Evolutionary conservation across 148 eudicot species (phyloP), one percentile per base, ranked within the genome.

Genomic region (Euryodendron excelsum): DNA sequence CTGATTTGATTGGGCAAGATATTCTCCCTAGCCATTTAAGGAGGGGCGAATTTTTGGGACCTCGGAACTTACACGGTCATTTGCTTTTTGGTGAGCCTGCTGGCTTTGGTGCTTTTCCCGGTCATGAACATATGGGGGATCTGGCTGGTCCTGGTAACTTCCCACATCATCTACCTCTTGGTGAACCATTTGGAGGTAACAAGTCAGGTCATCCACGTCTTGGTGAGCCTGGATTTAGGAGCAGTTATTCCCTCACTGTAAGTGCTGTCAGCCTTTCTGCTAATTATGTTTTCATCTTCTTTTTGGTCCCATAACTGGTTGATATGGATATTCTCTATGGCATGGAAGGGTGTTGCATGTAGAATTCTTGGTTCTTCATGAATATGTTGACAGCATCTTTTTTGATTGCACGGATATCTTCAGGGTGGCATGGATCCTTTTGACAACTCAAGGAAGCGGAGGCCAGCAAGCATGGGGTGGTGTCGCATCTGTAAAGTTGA

Each of bases 401-500:
- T 69, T 75, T 78, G 18, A 41, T 76, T 83, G 41, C 60, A 36
- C 81, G 65, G 39, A 45, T 61, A 74, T 72, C 68, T 48, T 50
- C 71, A 92, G 98, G 90, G 89, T 60, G 89, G 84, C 79, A 33
- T 80, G 87, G 91, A 90, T 73, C 80, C 92, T 20, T 88, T 92
- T 84, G 98, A 89, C 66, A 85, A 81, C 48, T 69, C 81, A 20
- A 84, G 96, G 72, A 92, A 84, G 84, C 86, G 90, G 79, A 88
- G 83, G 74, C 81, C 84, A 21, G 75, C 87, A 61, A 88, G 89
- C 81, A 82, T 86, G 78, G 90, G 90, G 33, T 89, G 93, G 98
- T 94, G 98, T 69, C 89, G 96, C 68, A 92, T 94, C 65, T 94
- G 98, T 85, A 88, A 87, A 74, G 85, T 94, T 77, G 96, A 94